Conservation (phyloP, 2,329 filamentous ascomycete species). For the Neopestalotiopsis rosae region DNA sequence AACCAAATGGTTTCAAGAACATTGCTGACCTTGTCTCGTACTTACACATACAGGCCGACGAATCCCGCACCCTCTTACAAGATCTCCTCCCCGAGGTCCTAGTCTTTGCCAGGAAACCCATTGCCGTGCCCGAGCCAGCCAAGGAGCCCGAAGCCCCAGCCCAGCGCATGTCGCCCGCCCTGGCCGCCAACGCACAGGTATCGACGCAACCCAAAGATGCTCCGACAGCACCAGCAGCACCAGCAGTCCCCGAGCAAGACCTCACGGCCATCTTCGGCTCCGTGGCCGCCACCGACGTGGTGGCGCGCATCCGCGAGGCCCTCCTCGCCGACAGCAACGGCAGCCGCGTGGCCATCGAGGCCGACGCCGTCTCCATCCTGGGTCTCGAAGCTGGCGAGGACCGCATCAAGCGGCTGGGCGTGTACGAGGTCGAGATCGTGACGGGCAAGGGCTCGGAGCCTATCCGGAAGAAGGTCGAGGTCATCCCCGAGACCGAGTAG, state of each 20-base stretch:
- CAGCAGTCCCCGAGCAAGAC: conserved; percentile 10
- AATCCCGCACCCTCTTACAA: conserved; percentile 40
- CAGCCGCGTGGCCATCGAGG: conserved; percentile 40
- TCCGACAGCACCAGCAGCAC: conserved; percentile 9
- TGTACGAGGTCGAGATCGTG: conserved; percentile 43
- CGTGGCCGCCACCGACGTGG: conserved; percentile 44
- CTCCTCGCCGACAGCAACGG: conserved; percentile 40
- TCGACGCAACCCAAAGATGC: conserved; percentile 16
- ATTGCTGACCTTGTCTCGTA: conserved; percentile 1
- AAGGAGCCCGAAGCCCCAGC: conserved; percentile 21
- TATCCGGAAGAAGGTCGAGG: conserved; percentile 39
- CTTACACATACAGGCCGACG: conserved; percentile 37
- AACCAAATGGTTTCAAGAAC: conserved; percentile 2
- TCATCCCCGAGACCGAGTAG: conserved; percentile 36
- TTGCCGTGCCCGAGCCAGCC: conserved; percentile 27
- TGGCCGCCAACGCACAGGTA: conserved; percentile 30
- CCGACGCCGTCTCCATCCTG: conserved; percentile 39
- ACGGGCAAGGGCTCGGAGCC: conserved; percentile 35
- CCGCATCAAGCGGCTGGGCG: conserved; percentile 47
- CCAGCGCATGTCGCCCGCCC: conserved; percentile 32
- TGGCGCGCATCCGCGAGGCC: conserved; percentile 38
- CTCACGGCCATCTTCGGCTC: conserved; percentile 46
- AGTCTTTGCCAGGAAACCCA: conserved; percentile 44
- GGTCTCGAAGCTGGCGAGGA: conserved; percentile 39
- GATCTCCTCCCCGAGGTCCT: conserved; percentile 42